These are phyloP conservation scores for Dactylellina sp. DNA, from an alignment of 2,329 filamentous ascomycete species.

Conservation along the genomic window DNA sequence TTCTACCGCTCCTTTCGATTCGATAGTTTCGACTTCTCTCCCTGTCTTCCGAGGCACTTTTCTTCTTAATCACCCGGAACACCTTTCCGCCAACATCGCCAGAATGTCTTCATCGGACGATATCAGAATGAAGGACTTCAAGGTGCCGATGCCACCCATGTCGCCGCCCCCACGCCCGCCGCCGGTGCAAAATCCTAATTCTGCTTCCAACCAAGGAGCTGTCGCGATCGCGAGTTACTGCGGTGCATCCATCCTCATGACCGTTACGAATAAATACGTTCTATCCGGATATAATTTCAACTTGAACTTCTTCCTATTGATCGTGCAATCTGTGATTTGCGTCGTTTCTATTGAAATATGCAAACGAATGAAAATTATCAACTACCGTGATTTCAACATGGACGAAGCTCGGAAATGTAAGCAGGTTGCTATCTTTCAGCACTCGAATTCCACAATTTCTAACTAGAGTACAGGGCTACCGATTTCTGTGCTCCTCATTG, in stretches of 20 bases:
- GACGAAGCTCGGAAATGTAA: conserved; percentile 93
- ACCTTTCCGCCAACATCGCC: conserved; percentile 1
- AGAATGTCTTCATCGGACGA: conserved; percentile 53
- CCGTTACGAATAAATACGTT: conserved; percentile 99
- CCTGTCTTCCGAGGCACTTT: conserved; percentile 24
- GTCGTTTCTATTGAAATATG: conserved; percentile 83
- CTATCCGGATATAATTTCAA: conserved; percentile 92
- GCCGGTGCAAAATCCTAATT: conserved; percentile 36
- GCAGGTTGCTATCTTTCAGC: conserved; percentile 64
- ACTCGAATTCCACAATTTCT: conserved; percentile 1
- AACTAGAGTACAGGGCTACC: conserved; percentile 80
- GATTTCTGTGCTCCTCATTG: conserved; percentile 92
- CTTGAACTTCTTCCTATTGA: conserved; percentile 93
- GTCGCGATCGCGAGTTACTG: conserved; percentile 91
- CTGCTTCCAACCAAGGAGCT: conserved; percentile 21
- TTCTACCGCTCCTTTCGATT: conserved; percentile 31
- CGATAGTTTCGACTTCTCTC: conserved; percentile 12
- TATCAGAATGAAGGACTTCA: conserved; percentile 54
- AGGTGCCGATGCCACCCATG: conserved; percentile 55
- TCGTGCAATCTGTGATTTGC: conserved; percentile 90
- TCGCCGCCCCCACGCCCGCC: conserved; percentile 54
- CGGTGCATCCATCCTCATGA: conserved; percentile 97
- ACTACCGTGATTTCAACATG: conserved; percentile 82
- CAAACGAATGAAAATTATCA: conserved; percentile 85
- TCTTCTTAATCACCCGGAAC: not conserved